phyloP scores from a whole-genome alignment of 768 basidiomycete genomes.

The Cantharellus anzutake region DNA sequence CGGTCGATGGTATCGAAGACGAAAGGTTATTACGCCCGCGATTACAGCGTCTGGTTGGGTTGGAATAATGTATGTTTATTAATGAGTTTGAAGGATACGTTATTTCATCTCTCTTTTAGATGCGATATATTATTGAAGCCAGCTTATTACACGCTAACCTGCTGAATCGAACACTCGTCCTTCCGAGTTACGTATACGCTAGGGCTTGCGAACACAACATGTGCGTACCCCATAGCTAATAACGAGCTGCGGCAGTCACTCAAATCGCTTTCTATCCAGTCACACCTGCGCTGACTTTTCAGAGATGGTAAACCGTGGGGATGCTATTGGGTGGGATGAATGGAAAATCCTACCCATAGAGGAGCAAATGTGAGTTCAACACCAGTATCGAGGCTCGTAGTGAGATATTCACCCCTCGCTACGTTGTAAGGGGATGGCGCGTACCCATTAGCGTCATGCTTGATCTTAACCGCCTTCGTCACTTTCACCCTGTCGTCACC shows the following conservation, averaged over 20 bases:
- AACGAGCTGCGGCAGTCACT: too few species aligned
- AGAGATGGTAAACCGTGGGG: constrained; percentile 8
- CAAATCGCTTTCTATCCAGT: neutral
- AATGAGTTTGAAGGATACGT: neutral
- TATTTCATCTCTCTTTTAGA: neutral
- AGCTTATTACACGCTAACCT: constrained; percentile 3
- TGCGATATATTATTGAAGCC: constrained; percentile 9
- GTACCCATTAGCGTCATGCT: constrained; percentile 9
- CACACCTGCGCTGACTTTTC: constrained; percentile 6
- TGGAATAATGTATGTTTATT: constrained; percentile 7
- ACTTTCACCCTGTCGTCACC: constrained; percentile 1
- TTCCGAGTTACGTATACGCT: constrained; percentile 8
- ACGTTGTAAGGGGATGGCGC: constrained; percentile 5
- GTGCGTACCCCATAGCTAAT: neutral
- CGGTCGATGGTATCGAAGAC: constrained; percentile 7
- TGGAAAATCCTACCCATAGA: constrained; percentile 15
- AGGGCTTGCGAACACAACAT: constrained; percentile 4
- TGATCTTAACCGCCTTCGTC: constrained; percentile 6
- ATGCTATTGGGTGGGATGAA: constrained; percentile 5
- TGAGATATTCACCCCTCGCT: neutral
- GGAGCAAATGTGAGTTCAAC: constrained; percentile 12
- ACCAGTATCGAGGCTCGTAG: neutral
- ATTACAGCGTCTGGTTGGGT: constrained; percentile 4
- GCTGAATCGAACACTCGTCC: constrained; percentile 9
- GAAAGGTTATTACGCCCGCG: constrained; percentile 7